Conservation (phyloP, 1,139 yeast species). For the Saccharomyces pastorianus region DNA sequence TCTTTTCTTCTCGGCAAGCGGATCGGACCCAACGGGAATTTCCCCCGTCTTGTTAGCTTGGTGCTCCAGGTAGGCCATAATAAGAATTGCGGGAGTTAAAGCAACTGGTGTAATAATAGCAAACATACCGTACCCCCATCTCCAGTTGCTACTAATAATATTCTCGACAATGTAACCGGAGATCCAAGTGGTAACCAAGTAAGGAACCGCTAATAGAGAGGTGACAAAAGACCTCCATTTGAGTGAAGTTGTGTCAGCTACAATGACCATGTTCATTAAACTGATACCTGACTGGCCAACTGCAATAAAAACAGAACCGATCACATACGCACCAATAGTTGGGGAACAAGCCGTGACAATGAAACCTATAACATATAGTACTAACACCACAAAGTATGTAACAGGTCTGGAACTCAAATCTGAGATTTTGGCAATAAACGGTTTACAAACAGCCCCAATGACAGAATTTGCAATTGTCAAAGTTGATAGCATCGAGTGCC, state of each 20-base stretch:
- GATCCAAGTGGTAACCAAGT: conserved; percentile 33
- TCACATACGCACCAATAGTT: conserved; percentile 31
- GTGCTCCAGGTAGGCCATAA: conserved; percentile 30
- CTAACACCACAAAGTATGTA: conserved; percentile 25
- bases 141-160: conserved; percentile 32
- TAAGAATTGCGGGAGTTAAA: conserved; percentile 28
- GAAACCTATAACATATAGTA: conserved; percentile 24
- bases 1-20: background rate
- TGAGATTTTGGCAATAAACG: conserved; percentile 32
- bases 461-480: conserved; percentile 31
- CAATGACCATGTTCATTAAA: conserved; percentile 25
- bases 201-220: conserved; percentile 30
- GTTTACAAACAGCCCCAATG: conserved; percentile 29
- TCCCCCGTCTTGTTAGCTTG: conserved; percentile 20
- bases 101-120: conserved; percentile 34
- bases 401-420: conserved; percentile 32
- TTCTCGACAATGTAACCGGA: conserved; percentile 32
- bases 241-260: conserved; percentile 34
- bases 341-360: conserved; percentile 14
- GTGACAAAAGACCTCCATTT: conserved; percentile 32
- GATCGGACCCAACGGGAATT: background rate
- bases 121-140: conserved; percentile 40
- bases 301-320: conserved; percentile 31
- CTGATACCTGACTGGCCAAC: conserved; percentile 30
- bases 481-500: conserved; percentile 35